phyloP scores from a whole-genome alignment of 2,329 filamentous ascomycete species.

The Fusarium devonianum region DNA sequence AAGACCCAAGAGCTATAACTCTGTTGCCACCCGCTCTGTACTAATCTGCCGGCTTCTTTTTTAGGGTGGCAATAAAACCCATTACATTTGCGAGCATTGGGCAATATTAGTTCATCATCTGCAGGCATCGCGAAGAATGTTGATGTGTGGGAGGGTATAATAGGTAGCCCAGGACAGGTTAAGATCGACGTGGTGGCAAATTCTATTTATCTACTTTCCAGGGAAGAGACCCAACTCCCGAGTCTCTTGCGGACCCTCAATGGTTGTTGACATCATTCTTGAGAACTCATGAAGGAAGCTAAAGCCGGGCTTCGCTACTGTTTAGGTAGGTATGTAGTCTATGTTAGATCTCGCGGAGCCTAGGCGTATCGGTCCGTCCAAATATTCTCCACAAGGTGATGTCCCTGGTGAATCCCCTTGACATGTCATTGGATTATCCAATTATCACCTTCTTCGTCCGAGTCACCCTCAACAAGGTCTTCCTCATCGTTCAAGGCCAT shows the following conservation, averaged over 20 bases:
- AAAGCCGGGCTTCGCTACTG: slow-evolving; percentile 27
- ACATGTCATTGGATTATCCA: slow-evolving; percentile 38
- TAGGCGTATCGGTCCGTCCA: slow-evolving; percentile 2
- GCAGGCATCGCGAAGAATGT: background rate
- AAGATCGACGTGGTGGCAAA: slow-evolving; percentile 18
- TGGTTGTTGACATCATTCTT: slow-evolving; percentile 24
- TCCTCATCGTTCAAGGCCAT: slow-evolving; percentile 62
- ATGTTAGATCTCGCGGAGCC: slow-evolving; percentile 18
- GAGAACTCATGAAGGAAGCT: slow-evolving; percentile 14
- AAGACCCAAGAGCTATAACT: too few relatives aligned
- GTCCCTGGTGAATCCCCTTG: background rate
- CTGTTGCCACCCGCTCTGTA: too few relatives aligned
- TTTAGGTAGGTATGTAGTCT: slow-evolving; percentile 13
- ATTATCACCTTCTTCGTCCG: slow-evolving; percentile 44
- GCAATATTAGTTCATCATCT: background rate
- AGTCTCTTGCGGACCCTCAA: slow-evolving; percentile 1
- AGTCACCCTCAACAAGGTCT: slow-evolving; percentile 56
- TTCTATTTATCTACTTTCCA: slow-evolving; percentile 3
- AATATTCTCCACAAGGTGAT: slow-evolving; percentile 1
- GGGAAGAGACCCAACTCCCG: background rate
- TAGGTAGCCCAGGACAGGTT: slow-evolving; percentile 7
- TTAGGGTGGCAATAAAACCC: too few relatives aligned
- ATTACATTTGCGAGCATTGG: too few relatives aligned
- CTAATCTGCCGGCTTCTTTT: too few relatives aligned
- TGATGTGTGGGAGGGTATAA: slow-evolving; percentile 19